phyloP scores from a whole-genome alignment of 257 asterid genomes.

The Solanum infundibuliforme region DNA sequence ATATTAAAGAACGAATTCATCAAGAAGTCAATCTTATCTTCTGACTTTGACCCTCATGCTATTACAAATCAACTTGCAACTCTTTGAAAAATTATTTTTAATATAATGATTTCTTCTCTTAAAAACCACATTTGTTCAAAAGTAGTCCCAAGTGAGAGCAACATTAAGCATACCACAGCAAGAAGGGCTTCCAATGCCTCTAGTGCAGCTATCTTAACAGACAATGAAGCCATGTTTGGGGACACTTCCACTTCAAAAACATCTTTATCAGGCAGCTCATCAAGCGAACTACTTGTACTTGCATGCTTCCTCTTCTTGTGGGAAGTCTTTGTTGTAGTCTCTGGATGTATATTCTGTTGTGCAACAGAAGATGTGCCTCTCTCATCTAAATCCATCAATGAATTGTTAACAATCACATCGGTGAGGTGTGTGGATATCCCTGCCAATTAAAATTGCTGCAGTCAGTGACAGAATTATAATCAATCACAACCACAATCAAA shows the following conservation, averaged over 20 bases:
- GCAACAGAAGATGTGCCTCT: slow-evolving; percentile 17
- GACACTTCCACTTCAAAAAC: slow-evolving; percentile 28
- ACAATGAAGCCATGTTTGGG: slow-evolving; percentile 25
- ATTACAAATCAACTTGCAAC: background rate
- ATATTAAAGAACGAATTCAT: background rate
- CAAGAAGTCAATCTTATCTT: background rate
- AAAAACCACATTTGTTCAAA: background rate
- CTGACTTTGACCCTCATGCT: background rate
- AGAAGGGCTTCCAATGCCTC: slow-evolving; percentile 75
- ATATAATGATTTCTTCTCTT: background rate
- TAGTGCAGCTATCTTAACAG: slow-evolving; percentile 72
- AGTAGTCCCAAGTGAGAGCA: background rate
- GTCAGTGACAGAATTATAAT: background rate
- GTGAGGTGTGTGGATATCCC: slow-evolving; percentile 53
- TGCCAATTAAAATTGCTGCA: slow-evolving; percentile 12
- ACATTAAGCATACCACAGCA: slow-evolving; percentile 42
- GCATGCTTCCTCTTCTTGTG: slow-evolving; percentile 76
- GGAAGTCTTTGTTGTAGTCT: slow-evolving; percentile 16
- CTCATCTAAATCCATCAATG: slow-evolving; percentile 45
- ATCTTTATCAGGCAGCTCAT: slow-evolving; percentile 31
- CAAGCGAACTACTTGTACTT: slow-evolving; percentile 17
- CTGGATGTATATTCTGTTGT: slow-evolving; percentile 26
- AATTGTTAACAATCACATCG: slow-evolving; percentile 46
- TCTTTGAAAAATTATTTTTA: background rate
- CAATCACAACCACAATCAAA: background rate